These are phyloP conservation scores for Quercus gilva DNA, from an alignment of 306 rosid species.

Conservation along the genomic window DNA sequence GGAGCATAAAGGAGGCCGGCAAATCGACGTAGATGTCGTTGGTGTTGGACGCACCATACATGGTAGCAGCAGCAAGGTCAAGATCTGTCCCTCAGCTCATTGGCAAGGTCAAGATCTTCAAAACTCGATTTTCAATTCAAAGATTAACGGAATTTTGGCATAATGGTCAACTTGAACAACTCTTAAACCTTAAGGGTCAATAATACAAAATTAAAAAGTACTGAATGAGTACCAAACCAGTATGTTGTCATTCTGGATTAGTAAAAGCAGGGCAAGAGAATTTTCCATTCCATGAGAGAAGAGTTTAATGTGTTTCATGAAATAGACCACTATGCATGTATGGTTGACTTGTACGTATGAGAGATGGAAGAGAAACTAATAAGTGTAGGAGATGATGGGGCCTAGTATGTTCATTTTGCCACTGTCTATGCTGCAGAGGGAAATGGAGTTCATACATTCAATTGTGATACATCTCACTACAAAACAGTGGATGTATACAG, in stretches of 20 bases:
- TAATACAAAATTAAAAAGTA: no score
- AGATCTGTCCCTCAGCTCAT: no score
- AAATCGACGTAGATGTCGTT: no score
- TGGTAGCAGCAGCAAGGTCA: no score
- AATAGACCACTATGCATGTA: constrained; percentile 68
- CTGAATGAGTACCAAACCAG: constrained; percentile 16
- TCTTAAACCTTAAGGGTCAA: no score
- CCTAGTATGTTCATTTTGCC: constrained; percentile 76
- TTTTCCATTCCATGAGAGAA: constrained; percentile 55
- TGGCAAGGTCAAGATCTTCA: no score
- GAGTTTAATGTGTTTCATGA: constrained; percentile 53
- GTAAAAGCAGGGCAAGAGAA: constrained; percentile 54
- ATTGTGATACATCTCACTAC: constrained; percentile 54
- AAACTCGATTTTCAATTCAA: no score
- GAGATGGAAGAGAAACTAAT: constrained; percentile 51
- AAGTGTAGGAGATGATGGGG: constrained; percentile 42
- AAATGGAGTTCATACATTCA: constrained; percentile 60
- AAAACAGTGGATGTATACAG: constrained; percentile 47
- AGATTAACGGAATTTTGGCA: no score
- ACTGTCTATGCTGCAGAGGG: constrained; percentile 73
- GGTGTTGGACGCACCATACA: no score
- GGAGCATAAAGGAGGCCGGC: no score
- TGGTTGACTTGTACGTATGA: constrained; percentile 72
- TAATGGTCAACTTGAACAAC: no score
- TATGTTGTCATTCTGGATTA: constrained; percentile 60